Evolutionary conservation across 2,329 filamentous ascomycete genomes (phyloP), one percentile per base, ranked within the genome.

Genomic region (Zymoseptoria pseudotritici): DNA sequence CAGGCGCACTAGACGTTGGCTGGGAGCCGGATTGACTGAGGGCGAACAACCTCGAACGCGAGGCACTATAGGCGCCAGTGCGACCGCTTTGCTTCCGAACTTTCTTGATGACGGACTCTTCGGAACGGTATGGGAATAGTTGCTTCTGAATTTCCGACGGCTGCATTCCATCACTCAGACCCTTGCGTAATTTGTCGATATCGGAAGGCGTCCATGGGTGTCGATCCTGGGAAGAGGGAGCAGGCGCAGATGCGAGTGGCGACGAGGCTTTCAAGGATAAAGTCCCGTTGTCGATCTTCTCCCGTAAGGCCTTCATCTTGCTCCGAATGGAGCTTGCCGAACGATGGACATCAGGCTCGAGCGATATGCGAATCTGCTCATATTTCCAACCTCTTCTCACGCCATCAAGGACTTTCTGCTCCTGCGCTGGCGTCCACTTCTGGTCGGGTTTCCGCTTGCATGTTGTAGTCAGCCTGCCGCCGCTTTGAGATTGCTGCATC

Each of bases 401-500:
- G 13, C 61, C 61, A 17, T 63, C 22, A 13, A 55, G 20, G 20
- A 63, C 50, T 2, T 57, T 53, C 19, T 54, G 36, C 21, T 61
- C 61, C 49, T 63, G 56, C 4, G 50, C 54, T 7, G 26, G 31
- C 11, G 51, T 46, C 61, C 61, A 63, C 13, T 20, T 24, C 8
- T 19, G 52, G 17, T 29, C 26, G 21, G 20, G 29, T 21, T 52
- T 24, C 26, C 36, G 24, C 56, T 22, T 49, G 55, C 46, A 53
- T 9, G 6, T 55, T 5, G 26, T 52, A 53, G 31, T 22, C 10
- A 24, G 21, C 20, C 17, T 46, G 36, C 36, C 36, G 36, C 49
- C 56, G 17, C 19, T 24, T 24, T 58, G 57, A 20, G 52, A 53
- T 22, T 29, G 22, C 17, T 22, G n/a, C n/a, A 53, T 22, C 8